Base-by-base conservation (phyloP, 768 basidiomycete genomes). In the Psilocybe sp. region DNA sequence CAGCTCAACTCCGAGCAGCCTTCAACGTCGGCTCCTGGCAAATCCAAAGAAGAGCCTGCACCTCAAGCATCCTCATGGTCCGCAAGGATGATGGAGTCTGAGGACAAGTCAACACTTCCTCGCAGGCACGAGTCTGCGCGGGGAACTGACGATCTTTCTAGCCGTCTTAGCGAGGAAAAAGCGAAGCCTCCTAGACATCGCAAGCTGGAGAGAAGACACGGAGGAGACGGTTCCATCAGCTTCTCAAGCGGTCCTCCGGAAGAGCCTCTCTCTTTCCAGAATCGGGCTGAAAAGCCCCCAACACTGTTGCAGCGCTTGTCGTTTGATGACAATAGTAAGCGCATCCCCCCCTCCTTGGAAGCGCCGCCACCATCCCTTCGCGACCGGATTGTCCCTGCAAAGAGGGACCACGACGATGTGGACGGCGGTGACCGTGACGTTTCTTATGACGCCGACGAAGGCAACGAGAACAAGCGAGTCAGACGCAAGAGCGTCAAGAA, bases 331-430 rank as follows among this genome's bases (percentile, higher is more conserved):
- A 40, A 40, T 14, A 51, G 59, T 23, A 50, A 52, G 18, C 49
- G 51, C 19, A 49, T 55, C 9, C 11, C 49, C 2, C 40, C 49
- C 11, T 20, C 47, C 12, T 31, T 15, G 19, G 56, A 50, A 20
- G 20, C 32, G 5, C 43, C 47, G 20, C 47, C 66, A 13, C 59
- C 60, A 23, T 70, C 73, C 2, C 58, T 75, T 50, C 65, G 68
- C 20, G 73, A 74, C 38, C 60, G 74, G 46, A 64, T 74, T 2
- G 63, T 74, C 18, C 73, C 73, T 8, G 63, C 69, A 28, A 76
- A 76, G 56, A 60, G 74, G 50, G 71, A 70, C 50, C 61, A 65
- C 28, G 68, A 71, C 0, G 71, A 72, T n/a, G 62, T 68, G 59
- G 36, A 46, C 35, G 38, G 33, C 5, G 50, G 59, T 15, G 47